Evolutionary conservation across 2,329 filamentous ascomycete genomes (phyloP).

Genomic region (Diaporthe vexans): DNA sequence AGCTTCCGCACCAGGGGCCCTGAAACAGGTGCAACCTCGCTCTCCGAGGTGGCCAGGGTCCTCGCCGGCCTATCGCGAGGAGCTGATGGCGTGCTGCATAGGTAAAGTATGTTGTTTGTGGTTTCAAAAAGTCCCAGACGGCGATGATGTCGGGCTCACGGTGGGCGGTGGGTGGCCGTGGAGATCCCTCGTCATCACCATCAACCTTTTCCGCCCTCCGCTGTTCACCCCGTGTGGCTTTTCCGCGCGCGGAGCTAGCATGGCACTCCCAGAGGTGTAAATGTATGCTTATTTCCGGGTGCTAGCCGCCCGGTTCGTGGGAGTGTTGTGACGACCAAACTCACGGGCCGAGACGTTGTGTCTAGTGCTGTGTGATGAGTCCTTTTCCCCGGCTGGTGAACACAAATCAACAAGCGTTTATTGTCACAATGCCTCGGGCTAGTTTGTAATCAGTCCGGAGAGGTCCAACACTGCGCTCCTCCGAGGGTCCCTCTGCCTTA

Average conservation of each 20-base stretch:
- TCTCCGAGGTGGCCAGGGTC: neutral
- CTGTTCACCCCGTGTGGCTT: neutral
- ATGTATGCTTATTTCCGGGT: constrained; percentile 16
- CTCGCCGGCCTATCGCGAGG: constrained; percentile 13
- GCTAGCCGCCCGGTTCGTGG: neutral
- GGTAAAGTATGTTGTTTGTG: constrained; percentile 5
- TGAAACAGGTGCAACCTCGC: constrained; percentile 32
- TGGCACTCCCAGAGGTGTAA: neutral
- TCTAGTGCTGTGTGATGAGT: neutral
- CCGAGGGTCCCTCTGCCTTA: neutral
- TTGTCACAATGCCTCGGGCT: neutral
- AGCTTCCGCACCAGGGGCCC: constrained; percentile 12
- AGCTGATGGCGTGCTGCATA: neutral
- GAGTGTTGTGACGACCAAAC: neutral
- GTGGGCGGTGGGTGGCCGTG: neutral
- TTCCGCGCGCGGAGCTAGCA: constrained; percentile 7
- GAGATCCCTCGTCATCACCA: neutral
- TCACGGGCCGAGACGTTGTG: constrained; percentile 11
- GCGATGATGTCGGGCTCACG: neutral
- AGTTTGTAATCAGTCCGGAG: neutral
- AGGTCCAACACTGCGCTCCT: neutral
- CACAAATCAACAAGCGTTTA: neutral
- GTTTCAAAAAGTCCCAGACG: constrained; percentile 7
- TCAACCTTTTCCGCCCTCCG: neutral
- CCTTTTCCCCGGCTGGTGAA: neutral